phyloP scores from a whole-genome alignment of 176 grass and related monocot genomes.

The Sorghum bicolor region DNA sequence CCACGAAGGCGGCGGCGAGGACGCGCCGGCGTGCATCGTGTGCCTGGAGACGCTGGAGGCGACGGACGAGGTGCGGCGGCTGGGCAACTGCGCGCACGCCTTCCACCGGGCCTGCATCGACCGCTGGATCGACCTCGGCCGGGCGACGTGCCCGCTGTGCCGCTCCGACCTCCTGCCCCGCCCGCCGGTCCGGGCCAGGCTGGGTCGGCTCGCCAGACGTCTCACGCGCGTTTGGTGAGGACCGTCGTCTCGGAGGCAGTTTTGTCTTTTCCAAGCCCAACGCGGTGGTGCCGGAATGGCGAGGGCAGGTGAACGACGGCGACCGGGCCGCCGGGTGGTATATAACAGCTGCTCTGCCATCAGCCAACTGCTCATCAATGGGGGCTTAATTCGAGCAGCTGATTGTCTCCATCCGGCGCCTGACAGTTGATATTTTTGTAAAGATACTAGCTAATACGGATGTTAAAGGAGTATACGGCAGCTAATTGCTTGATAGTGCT shows the following conservation, averaged over 20 bases:
- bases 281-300: not conserved
- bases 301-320: constrained; percentile 12
- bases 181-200: not conserved
- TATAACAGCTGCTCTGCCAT: not conserved
- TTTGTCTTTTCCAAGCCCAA: not conserved
- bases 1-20: not conserved
- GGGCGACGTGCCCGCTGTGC: constrained; percentile 62
- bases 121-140: constrained; percentile 71
- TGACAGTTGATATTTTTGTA: not conserved
- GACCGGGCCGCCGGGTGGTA: not conserved
- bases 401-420: not conserved
- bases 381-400: not conserved
- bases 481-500: not conserved
- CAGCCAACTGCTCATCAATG: not conserved
- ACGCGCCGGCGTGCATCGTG: constrained; percentile 42
- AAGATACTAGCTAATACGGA: too few species aligned
- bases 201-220: constrained; percentile 22
- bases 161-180: constrained; percentile 45
- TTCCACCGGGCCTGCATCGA: constrained; percentile 82
- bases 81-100: constrained; percentile 63
- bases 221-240: constrained; percentile 21
- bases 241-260: not conserved
- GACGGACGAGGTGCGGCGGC: constrained; percentile 49
- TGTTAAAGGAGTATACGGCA: not conserved
- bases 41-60: constrained; percentile 58